These are phyloP conservation scores for Colletotrichum sidae DNA, from an alignment of 2,329 filamentous ascomycete genomes.

Conservation along the genomic window DNA sequence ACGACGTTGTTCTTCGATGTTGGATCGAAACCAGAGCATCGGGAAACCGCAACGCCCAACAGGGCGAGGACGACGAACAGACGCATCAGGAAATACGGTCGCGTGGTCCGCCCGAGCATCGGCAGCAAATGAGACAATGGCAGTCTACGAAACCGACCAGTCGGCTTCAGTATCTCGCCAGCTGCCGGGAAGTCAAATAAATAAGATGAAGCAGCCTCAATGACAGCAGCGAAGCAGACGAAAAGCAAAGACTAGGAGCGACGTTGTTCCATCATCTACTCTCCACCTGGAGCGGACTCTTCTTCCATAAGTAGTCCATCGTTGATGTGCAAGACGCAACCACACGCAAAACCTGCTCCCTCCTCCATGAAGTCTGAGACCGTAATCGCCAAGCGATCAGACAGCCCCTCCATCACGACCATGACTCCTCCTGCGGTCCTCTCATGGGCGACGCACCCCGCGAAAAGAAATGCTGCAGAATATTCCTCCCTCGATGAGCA, in stretches of 20 bases:
- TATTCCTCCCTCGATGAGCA: constrained; percentile 13
- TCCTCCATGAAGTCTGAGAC: background rate
- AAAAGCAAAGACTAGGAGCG: background rate
- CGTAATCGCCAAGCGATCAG: too few relatives aligned
- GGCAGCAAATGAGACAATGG: too few relatives aligned
- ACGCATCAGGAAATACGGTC: constrained; percentile 4
- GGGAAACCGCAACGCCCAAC: constrained; percentile 7
- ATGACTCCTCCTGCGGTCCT: constrained; percentile 13
- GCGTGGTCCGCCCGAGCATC: too few relatives aligned
- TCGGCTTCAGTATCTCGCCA: too few relatives aligned
- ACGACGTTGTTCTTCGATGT: constrained; percentile 52
- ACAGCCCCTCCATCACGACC: constrained; percentile 13
- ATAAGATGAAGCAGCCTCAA: background rate
- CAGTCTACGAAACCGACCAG: too few relatives aligned
- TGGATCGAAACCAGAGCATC: constrained; percentile 42
- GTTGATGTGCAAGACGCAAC: background rate
- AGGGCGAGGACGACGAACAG: constrained; percentile 2
- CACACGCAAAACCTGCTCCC: too few relatives aligned
- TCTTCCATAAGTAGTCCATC: constrained; percentile 22
- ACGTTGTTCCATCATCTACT: background rate
- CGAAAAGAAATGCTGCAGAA: constrained; percentile 33
- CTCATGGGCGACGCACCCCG: constrained; percentile 9
- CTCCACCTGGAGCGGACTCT: background rate
- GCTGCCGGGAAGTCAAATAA: background rate
- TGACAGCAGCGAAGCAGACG: background rate